Conservation (phyloP, 345 rosid species). For the Eutrema heterophyllum region DNA sequence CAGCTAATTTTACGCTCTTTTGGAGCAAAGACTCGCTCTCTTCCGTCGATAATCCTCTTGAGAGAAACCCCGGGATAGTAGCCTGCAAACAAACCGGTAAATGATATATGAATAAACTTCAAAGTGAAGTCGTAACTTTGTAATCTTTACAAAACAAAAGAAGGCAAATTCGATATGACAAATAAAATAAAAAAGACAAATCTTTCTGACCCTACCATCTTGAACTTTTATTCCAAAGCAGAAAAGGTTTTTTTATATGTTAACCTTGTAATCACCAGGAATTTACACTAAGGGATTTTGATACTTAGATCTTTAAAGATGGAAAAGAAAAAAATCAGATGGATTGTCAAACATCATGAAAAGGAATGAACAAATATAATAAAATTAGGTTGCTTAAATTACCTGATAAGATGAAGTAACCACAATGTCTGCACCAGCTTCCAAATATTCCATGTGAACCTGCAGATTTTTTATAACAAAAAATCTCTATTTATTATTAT, state of each 20-base stretch:
- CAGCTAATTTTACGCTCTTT: slow-evolving; percentile 70
- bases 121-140: neutral
- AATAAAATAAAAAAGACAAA: neutral
- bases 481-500: neutral
- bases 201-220: neutral
- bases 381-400: neutral
- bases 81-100: slow-evolving; percentile 43
- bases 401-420: slow-evolving; percentile 96
- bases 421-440: slow-evolving; percentile 89
- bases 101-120: neutral
- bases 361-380: neutral
- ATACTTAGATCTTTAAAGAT: neutral
- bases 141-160: neutral
- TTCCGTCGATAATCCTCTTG: slow-evolving; percentile 67
- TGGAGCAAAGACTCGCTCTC: slow-evolving; percentile 58
- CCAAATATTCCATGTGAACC: slow-evolving; percentile 90
- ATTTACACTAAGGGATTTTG: neutral
- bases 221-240: neutral
- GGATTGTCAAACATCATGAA: slow-evolving; percentile 17
- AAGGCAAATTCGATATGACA: neutral
- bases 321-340: neutral
- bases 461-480: slow-evolving; percentile 18
- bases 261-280: neutral
- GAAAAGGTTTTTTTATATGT: neutral
- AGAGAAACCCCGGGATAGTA: slow-evolving; percentile 75